Evolutionary conservation across 805 yeast species (phyloP).

Genomic region (Pichia heedii): DNA sequence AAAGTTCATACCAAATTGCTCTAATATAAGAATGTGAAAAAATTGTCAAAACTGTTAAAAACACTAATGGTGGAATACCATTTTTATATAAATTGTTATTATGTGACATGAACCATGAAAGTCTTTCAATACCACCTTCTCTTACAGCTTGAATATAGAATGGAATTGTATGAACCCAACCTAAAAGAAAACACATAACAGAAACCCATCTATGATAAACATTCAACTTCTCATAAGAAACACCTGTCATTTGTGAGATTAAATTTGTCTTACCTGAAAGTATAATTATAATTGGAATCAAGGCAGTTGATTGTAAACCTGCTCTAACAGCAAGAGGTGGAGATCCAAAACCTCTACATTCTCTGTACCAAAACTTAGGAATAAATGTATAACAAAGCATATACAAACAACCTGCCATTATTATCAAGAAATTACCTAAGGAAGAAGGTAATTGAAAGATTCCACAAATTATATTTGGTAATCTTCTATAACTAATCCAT

Average conservation of each 20-base stretch:
- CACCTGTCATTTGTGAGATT: conserved; percentile 40
- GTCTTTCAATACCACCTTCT: conserved; percentile 41
- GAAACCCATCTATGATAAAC: conserved; percentile 42
- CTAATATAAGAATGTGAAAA: conserved; percentile 35
- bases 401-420: conserved; percentile 29
- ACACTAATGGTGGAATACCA: conserved; percentile 43
- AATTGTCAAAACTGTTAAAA: conserved; percentile 35
- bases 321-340: conserved; percentile 51
- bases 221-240: conserved; percentile 47
- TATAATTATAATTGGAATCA: conserved; percentile 41
- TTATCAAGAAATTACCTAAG: conserved; percentile 26
- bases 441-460: conserved; percentile 32
- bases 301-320: conserved; percentile 41
- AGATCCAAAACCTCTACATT: conserved; percentile 45
- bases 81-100: conserved; percentile 21
- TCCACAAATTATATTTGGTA: conserved; percentile 26
- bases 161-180: conserved; percentile 43
- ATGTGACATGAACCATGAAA: conserved; percentile 16
- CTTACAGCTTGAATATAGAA: conserved; percentile 34
- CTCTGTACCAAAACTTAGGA: conserved; percentile 45
- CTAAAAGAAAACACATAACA: conserved; percentile 32
- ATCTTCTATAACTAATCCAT: conserved; percentile 25
- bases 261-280: conserved; percentile 46
- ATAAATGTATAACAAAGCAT: conserved; percentile 25
- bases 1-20: conserved; percentile 35